Percentiles rank a stretch among this genome's conserved stretches.
Evolutionary conservation across 805 yeast species (phyloP).

Genomic region (Nakazawaea holstii): DNA sequence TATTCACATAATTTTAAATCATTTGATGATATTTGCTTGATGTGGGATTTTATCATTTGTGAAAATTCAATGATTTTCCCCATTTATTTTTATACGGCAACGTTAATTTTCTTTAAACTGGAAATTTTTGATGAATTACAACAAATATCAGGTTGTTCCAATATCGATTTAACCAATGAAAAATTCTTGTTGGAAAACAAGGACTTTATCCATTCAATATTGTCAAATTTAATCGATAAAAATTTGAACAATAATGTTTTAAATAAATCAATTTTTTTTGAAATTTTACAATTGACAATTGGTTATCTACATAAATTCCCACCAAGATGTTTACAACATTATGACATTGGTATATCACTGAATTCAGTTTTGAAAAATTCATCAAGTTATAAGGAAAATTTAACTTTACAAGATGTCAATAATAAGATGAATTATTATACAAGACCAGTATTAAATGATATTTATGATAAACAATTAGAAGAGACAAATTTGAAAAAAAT

Average conservation of each 20-base stretch:
- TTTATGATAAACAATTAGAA: conserved; percentile 1
- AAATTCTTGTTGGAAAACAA: conserved; percentile 16
- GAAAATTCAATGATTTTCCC: conserved; percentile 48
- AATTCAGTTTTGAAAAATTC: conserved; percentile 19
- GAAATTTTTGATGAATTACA: conserved; percentile 32
- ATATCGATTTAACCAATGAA: conserved; percentile 20
- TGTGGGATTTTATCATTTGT: conserved; percentile 69
- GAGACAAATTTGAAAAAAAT: not conserved
- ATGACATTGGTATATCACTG: conserved; percentile 10
- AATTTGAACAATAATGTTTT: conserved; percentile 17
- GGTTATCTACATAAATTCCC: conserved; percentile 12
- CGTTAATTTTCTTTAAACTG: conserved; percentile 40
- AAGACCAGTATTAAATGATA: not conserved
- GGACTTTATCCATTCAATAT: conserved; percentile 22
- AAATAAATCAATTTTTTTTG: conserved; percentile 19
- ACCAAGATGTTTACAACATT: conserved; percentile 10
- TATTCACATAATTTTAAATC: conserved; percentile 57
- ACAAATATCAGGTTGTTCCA: conserved; percentile 20
- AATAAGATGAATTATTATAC: not conserved
- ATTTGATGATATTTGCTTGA: conserved; percentile 40
- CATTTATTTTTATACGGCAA: conserved; percentile 56
- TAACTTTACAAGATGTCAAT: not conserved
- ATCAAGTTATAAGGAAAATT: not conserved
- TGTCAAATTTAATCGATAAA: conserved; percentile 22
- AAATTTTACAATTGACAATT: conserved; percentile 20